Conservation (phyloP, 345 rosid species). For the Aquilaria malaccensis region DNA sequence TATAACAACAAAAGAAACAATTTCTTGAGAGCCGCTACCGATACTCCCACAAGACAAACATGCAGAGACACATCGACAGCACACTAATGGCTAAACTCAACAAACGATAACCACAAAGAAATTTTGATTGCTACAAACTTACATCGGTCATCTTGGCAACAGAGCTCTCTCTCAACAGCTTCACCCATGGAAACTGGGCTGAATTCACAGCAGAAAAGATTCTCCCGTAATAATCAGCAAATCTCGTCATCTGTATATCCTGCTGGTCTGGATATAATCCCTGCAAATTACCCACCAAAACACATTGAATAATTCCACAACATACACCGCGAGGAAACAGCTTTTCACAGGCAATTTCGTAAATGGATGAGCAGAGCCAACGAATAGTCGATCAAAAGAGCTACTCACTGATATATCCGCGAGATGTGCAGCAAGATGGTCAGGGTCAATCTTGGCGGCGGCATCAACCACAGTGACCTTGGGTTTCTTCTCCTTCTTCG, state of each 20-base stretch:
- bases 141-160: slow-evolving; percentile 50
- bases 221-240: slow-evolving; percentile 65
- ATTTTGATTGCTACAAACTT: slow-evolving; percentile 6
- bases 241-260: slow-evolving; percentile 58
- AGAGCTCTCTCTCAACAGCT: slow-evolving; percentile 46
- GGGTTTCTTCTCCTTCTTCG: slow-evolving; percentile 63
- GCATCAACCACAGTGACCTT: slow-evolving; percentile 62
- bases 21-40: too few relatives aligned
- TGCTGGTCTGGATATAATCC: slow-evolving; percentile 40
- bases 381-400: not conserved
- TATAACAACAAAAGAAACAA: too few relatives aligned
- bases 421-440: slow-evolving; percentile 53
- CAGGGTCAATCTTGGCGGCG: slow-evolving; percentile 47
- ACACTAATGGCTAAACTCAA: too few relatives aligned
- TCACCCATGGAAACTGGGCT: slow-evolving; percentile 61
- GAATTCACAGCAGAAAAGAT: slow-evolving; percentile 44
- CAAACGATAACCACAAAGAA: too few relatives aligned
- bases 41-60: too few relatives aligned
- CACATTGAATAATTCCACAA: not conserved
- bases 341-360: slow-evolving; percentile 9
- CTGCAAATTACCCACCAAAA: slow-evolving; percentile 17
- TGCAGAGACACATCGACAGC: too few relatives aligned
- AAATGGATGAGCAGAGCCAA: not conserved
- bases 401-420: slow-evolving; percentile 33
- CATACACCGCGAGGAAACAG: not conserved